A percentile compares a stretch with the other conserved stretches of the same genome.
Evolutionary conservation across 2,329 filamentous ascomycete genomes (phyloP).

Genomic region (Nemania sp.): DNA sequence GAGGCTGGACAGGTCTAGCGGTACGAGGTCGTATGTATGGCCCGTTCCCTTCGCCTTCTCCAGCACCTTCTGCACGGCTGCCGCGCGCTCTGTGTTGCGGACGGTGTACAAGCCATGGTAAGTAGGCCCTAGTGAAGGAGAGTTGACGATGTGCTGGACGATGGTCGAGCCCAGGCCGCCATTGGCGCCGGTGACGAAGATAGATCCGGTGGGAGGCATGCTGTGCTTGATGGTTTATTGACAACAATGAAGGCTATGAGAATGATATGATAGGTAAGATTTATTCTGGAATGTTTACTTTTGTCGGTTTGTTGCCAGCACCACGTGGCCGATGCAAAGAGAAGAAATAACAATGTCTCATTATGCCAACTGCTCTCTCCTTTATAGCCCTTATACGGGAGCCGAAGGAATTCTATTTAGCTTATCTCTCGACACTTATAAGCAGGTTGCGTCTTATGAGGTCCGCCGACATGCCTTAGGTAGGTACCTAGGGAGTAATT

Average conservation of each 20-base stretch:
- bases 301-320: too few relatives aligned
- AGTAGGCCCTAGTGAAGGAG: constrained; percentile 3
- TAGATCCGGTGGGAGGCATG: constrained; percentile 23
- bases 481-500: neutral
- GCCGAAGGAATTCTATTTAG: too few relatives aligned
- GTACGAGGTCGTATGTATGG: constrained; percentile 20
- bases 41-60: constrained; percentile 7
- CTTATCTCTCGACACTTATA: neutral
- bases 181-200: constrained; percentile 31
- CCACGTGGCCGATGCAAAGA: too few relatives aligned
- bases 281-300: neutral
- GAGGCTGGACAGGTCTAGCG: constrained; percentile 27
- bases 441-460: neutral
- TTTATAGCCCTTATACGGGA: too few relatives aligned
- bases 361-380: too few relatives aligned
- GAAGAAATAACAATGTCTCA: too few relatives aligned
- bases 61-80: constrained; percentile 9
- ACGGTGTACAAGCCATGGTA: constrained; percentile 27
- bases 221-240: neutral
- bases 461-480: too few relatives aligned
- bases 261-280: too few relatives aligned
- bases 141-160: constrained; percentile 17
- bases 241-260: too few relatives aligned
- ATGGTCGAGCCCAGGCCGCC: constrained; percentile 28
- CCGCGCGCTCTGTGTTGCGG: constrained; percentile 15